Percentiles rank a stretch among this genome's conserved stretches.
Evolutionary conservation across 257 asterid genomes (phyloP).

Genomic region (Primulina huaijiensis): DNA sequence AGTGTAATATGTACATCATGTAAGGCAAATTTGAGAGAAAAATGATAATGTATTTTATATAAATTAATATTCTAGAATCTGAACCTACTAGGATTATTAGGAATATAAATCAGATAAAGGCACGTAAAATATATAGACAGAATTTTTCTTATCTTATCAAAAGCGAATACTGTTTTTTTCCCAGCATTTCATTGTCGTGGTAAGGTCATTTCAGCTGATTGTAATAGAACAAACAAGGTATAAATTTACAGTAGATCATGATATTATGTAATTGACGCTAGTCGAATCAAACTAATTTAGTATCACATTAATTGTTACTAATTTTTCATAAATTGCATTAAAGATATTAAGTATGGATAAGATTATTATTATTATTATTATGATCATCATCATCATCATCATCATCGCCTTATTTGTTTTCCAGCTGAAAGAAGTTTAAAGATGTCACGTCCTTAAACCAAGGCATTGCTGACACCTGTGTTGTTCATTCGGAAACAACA

Average conservation of each 20-base stretch:
- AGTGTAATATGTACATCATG: too few relatives aligned
- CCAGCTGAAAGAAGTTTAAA: too few relatives aligned
- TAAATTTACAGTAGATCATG: background rate
- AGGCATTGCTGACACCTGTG: too few relatives aligned
- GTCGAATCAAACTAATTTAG: background rate
- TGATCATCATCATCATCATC: too few relatives aligned
- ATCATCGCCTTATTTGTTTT: too few relatives aligned
- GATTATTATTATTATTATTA: too few relatives aligned
- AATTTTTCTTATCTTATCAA: slow-evolving; percentile 38
- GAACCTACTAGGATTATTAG: slow-evolving; percentile 24
- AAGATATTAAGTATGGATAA: too few relatives aligned
- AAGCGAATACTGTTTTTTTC: slow-evolving; percentile 20
- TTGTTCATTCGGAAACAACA: too few relatives aligned
- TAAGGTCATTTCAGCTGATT: slow-evolving; percentile 25
- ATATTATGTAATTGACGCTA: background rate
- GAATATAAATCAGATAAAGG: slow-evolving; percentile 36
- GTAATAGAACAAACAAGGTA: background rate
- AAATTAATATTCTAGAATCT: slow-evolving; percentile 18
- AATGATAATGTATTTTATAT: too few relatives aligned
- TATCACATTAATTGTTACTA: background rate
- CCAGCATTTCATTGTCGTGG: slow-evolving; percentile 5
- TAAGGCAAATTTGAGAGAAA: too few relatives aligned
- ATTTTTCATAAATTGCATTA: too few relatives aligned
- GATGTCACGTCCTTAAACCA: too few relatives aligned
- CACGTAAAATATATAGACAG: slow-evolving; percentile 19